Percentiles rank a stretch among this genome's conserved stretches.
Evolutionary conservation across 306 rosid genomes (phyloP).

Genomic region (Prinsepia uniflora): DNA sequence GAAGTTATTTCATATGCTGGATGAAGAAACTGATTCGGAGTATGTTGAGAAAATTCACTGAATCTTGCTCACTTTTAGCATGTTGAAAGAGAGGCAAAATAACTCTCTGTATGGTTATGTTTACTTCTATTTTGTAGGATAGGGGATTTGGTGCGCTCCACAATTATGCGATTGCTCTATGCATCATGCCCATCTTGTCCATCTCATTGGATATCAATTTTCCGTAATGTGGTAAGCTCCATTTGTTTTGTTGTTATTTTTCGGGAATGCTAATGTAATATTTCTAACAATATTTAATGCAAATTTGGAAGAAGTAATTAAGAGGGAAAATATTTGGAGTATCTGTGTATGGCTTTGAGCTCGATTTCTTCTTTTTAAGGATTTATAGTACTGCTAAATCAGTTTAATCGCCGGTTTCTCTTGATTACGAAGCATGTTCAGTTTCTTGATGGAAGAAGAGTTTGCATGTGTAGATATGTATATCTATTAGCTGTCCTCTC

Average conservation of each 20-base stretch:
- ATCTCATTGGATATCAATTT: slow-evolving; percentile 85
- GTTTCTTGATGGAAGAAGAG: slow-evolving; percentile 3
- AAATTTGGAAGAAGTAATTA: background rate
- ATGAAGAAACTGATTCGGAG: slow-evolving; percentile 98
- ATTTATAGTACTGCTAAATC: background rate
- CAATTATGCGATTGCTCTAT: slow-evolving; percentile 84
- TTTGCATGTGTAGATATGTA: background rate
- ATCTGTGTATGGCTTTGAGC: background rate
- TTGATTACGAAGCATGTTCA: background rate
- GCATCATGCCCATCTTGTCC: slow-evolving; percentile 85
- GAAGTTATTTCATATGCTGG: slow-evolving; percentile 83
- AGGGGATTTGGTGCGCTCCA: slow-evolving; percentile 63
- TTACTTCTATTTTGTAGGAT: slow-evolving; percentile 46
- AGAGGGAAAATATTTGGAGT: background rate
- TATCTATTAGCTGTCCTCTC: background rate
- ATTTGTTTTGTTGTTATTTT: slow-evolving; percentile 2
- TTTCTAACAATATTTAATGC: background rate
- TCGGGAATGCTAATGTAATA: background rate
- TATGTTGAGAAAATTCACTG: slow-evolving; percentile 34
- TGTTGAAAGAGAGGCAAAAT: background rate
- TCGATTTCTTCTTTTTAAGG: background rate
- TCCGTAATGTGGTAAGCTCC: slow-evolving; percentile 79
- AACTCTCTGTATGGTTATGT: background rate
- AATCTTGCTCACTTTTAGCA: slow-evolving; percentile 2
- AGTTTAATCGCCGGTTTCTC: background rate